Conservation (phyloP, 148 eudicot species). For the Rhododendron williamsianum region DNA sequence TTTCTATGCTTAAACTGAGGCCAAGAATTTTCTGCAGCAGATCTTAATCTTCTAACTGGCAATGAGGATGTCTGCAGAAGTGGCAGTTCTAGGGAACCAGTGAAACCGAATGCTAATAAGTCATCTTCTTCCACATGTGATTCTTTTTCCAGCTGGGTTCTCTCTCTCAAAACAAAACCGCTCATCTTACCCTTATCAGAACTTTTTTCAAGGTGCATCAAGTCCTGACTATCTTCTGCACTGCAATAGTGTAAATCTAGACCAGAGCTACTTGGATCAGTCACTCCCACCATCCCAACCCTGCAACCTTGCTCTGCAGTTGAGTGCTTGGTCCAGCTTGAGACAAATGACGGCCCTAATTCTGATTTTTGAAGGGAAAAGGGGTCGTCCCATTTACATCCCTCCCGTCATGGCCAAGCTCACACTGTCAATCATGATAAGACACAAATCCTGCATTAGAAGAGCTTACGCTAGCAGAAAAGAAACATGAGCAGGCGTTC, state of each 20-base stretch:
- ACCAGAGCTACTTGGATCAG: slow-evolving; percentile 14
- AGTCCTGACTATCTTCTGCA: slow-evolving; percentile 13
- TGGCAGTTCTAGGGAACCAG: slow-evolving; percentile 23
- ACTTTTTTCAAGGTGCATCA: slow-evolving; percentile 12
- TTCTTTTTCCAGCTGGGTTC: slow-evolving; percentile 10
- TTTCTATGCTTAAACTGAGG: slow-evolving; percentile 60
- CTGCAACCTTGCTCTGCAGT: slow-evolving; percentile 20
- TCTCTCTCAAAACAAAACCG: not conserved
- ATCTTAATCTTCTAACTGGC: slow-evolving; percentile 22
- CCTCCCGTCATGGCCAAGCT: slow-evolving; percentile 19
- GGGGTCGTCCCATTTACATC: slow-evolving; percentile 5
- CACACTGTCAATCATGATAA: slow-evolving; percentile 22
- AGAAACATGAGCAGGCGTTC: not conserved
- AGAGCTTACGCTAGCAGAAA: not conserved
- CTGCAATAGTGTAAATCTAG: slow-evolving; percentile 1
- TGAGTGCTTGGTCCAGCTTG: slow-evolving; percentile 18
- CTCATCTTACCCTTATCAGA: slow-evolving; percentile 10
- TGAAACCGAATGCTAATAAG: slow-evolving; percentile 17
- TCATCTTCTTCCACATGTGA: slow-evolving; percentile 15
- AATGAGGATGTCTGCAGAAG: slow-evolving; percentile 7
- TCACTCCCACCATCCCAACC: slow-evolving; percentile 16
- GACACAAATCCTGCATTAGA: slow-evolving; percentile 13
- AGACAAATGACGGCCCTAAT: slow-evolving; percentile 10
- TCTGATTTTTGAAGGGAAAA: slow-evolving; percentile 12
- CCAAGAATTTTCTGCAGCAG: slow-evolving; percentile 40